phyloP scores from a whole-genome alignment of 2,329 filamentous ascomycete genomes.

The Phyllosticta citribraziliensis region DNA sequence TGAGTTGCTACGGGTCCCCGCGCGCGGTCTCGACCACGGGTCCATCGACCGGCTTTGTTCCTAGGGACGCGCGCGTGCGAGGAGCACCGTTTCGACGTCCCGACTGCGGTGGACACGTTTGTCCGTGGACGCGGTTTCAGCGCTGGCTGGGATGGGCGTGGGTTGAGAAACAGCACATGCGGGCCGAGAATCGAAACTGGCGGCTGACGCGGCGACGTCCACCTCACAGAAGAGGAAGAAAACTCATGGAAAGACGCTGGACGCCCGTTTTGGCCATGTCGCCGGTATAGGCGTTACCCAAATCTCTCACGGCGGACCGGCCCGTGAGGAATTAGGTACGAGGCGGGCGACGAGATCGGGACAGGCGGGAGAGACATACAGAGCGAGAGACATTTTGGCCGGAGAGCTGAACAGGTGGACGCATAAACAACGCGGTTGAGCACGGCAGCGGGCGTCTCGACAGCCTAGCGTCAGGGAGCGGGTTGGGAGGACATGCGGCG shows the following conservation, averaged over 20 bases:
- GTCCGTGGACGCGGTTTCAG: not conserved
- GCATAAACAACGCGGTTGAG: not conserved
- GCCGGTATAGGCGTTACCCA: not conserved
- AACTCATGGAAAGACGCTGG: not conserved
- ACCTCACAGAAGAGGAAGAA: not conserved
- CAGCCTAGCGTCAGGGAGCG: not conserved
- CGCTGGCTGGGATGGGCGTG: not conserved
- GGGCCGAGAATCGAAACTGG: not conserved
- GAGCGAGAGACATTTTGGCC: not conserved
- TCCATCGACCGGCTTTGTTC: not conserved
- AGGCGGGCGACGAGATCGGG: not conserved
- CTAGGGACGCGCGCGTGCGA: not conserved
- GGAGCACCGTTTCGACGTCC: not conserved
- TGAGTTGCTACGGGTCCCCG: not conserved
- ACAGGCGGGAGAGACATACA: not conserved
- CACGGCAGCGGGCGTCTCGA: not conserved
- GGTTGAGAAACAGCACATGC: not conserved
- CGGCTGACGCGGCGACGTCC: not conserved
- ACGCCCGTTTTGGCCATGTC: not conserved
- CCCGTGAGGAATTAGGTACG: not conserved
- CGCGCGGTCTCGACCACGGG: not conserved
- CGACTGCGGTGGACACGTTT: not conserved
- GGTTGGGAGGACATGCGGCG: not conserved
- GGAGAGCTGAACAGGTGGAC: not conserved
- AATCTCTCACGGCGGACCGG: not conserved